Evolutionary conservation across 306 rosid genomes (phyloP).

Genomic region (Styphnolobium japonicum): DNA sequence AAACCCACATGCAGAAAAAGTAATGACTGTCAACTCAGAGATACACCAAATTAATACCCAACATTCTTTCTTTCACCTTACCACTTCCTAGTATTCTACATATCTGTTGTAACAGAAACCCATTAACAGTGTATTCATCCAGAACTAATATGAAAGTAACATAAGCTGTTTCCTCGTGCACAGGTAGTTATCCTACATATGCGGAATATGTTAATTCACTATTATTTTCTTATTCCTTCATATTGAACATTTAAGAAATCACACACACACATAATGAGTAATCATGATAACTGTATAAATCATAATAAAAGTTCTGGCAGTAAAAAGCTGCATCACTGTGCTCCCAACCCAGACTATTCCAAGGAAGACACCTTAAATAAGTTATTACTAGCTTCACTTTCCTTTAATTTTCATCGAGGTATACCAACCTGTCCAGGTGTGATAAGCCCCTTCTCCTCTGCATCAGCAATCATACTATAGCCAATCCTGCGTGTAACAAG

Average conservation of each 20-base stretch:
- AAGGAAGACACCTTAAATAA: background rate
- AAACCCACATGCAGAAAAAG: conserved; percentile 6
- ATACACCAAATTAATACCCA: background rate
- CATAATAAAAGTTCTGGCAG: background rate
- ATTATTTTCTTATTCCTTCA: background rate
- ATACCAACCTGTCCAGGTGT: conserved; percentile 67
- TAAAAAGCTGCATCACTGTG: background rate
- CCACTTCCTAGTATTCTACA: conserved; percentile 7
- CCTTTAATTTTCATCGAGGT: background rate
- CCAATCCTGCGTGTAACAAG: conserved; percentile 56
- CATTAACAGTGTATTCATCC: background rate
- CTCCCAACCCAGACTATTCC: conserved; percentile 12
- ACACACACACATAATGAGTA: background rate
- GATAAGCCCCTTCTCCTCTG: conserved; percentile 69
- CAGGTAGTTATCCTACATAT: background rate
- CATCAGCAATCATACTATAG: conserved; percentile 81
- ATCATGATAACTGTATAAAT: background rate
- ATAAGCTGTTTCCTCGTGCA: background rate
- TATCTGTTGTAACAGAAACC: background rate
- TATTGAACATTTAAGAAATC: background rate
- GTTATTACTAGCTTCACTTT: conserved; percentile 3
- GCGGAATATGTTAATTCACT: background rate
- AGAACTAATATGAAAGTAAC: background rate
- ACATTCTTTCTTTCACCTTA: background rate
- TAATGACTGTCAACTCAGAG: conserved; percentile 26